These are phyloP conservation scores for Rutidosis leptorrhynchoides DNA, from an alignment of 129 eudicot species.

Conservation along the genomic window DNA sequence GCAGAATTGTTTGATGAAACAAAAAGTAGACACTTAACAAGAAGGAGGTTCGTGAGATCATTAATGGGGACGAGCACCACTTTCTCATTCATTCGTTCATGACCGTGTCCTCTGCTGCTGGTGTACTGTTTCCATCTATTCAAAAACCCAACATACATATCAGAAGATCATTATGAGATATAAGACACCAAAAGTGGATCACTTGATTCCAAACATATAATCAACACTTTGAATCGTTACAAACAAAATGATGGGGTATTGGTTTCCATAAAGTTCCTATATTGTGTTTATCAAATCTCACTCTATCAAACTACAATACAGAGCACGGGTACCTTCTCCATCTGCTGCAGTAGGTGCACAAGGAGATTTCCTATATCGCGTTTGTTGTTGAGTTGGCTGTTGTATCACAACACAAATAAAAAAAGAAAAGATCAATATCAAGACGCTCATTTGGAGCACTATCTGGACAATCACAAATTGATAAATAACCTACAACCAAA, in stretches of 20 bases:
- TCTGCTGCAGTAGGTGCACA: constrained; percentile 89
- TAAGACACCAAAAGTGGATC: no score
- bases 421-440: constrained; percentile 12
- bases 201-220: no score
- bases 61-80: constrained; percentile 15
- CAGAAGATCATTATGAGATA: background rate
- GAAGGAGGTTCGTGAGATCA: constrained; percentile 23
- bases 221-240: background rate
- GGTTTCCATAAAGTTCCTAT: no score
- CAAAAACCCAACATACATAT: constrained; percentile 16
- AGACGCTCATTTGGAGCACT: background rate
- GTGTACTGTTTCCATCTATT: constrained; percentile 30
- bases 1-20: constrained; percentile 24
- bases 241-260: constrained; percentile 5
- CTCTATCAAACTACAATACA: constrained; percentile 5
- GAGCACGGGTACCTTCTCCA: constrained; percentile 62
- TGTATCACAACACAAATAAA: constrained; percentile 26
- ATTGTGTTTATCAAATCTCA: no score
- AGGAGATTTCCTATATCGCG: constrained; percentile 83
- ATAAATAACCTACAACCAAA: background rate
- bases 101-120: constrained; percentile 22
- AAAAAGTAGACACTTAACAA: background rate
- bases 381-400: constrained; percentile 99
- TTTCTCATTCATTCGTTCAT: constrained; percentile 38
- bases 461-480: no score